Evolutionary conservation across 2,329 filamentous ascomycete genomes (phyloP), one percentile per base, ranked within the genome.

Genomic region (Xylariaceae sp.): DNA sequence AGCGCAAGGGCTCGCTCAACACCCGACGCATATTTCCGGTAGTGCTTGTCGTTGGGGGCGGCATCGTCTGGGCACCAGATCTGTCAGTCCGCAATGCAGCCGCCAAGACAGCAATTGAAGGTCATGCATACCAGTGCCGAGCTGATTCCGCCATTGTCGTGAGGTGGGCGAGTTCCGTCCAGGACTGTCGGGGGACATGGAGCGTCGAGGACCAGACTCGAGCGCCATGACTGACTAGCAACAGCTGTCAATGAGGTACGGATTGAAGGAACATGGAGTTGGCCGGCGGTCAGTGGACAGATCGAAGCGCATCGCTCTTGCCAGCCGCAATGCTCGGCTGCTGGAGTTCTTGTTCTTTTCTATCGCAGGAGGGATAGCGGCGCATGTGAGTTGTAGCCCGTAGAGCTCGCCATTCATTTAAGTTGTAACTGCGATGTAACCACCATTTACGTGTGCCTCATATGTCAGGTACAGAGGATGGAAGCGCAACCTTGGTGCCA

Each of bases 1-100:
- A 96, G 79, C 43, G 88, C 83, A 58, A 99, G 80, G 32, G 91
- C 88, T 70, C 91, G 84, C 67, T 97, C 92, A 61, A 99, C 86
- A 54, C 85, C 88, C 46, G 86, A 83, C 42, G 91, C 90, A 82
- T 97, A 99, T 70, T 92, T 88, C 61, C 92, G 89, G 69, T 89
- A 92, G 49, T 79, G 71, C 70, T 86, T 86, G 71, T 86, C 84
- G 69, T 83, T 84, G 41, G 72, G 73, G 13, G 75, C 75, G 47
- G 72, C 61, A 46, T 80, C 83, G 69, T 88, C 77, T 83, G 54
- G 4, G 51, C 3, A 15, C 5, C 12, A 30, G 47, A 12, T 12
- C 30, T n/a, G 56, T 64, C 47, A 66, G 63, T 56, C 43, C 12
- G 39, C 12, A 12, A 18, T 19, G 5, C 22, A 52, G 18, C 39